A percentile compares a stretch with the other conserved stretches of the same genome.
Evolutionary conservation across 164 flowering plant species (phyloP).

Genomic region (Chimonanthus praecox): DNA sequence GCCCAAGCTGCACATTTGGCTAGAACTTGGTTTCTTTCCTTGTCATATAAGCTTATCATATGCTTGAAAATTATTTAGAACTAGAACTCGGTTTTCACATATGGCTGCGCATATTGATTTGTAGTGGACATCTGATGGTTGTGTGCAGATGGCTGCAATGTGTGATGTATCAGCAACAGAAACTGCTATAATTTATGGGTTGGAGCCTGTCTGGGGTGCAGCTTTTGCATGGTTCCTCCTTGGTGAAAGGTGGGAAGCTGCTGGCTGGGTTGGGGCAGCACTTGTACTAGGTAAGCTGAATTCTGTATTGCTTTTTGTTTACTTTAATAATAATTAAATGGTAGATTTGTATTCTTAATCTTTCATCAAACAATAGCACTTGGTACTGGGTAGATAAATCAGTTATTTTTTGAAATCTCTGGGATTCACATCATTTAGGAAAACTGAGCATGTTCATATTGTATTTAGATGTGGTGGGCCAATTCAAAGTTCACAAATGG

Average conservation of each 20-base stretch:
- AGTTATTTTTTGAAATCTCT: neutral
- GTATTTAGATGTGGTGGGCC: neutral
- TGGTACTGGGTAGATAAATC: neutral
- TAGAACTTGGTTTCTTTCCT: too few relatives aligned
- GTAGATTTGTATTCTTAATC: neutral
- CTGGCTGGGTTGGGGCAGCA: slow-evolving; percentile 88
- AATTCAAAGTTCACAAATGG: neutral
- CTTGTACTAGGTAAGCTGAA: slow-evolving; percentile 54
- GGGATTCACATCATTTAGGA: too few relatives aligned
- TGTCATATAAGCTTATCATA: too few relatives aligned
- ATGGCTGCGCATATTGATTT: neutral
- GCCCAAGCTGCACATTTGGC: too few relatives aligned
- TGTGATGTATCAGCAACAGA: slow-evolving; percentile 83
- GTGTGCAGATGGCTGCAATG: slow-evolving; percentile 73
- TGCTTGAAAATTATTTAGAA: neutral
- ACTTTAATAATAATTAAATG: neutral
- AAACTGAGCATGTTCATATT: neutral
- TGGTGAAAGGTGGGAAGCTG: slow-evolving; percentile 82
- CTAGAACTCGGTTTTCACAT: neutral
- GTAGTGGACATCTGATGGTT: neutral
- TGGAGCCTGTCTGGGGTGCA: slow-evolving; percentile 97
- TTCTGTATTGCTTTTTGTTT: neutral
- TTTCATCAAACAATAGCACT: neutral
- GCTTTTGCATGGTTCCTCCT: slow-evolving; percentile 90
- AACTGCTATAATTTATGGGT: slow-evolving; percentile 75